Evolutionary conservation across 768 basidiomycete species (phyloP), one percentile per base, ranked within the genome.

Genomic region (Scleroderma citrinum): DNA sequence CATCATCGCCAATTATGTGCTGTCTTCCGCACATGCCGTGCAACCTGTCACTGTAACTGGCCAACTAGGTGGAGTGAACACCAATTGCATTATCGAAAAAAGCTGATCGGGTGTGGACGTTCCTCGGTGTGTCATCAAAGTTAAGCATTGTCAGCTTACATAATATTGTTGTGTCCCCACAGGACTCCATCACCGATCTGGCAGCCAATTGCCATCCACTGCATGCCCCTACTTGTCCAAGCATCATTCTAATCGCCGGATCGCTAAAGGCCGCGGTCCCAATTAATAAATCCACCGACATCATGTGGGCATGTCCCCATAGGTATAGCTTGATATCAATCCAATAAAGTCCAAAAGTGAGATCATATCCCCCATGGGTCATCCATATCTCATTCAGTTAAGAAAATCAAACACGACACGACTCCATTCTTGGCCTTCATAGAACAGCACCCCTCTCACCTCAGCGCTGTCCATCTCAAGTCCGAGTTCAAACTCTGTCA

Each of bases 391-490:
- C 45, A 49, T 46, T 68, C 56, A 72, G 46, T 61, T 60, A 53
- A 77, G 61, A 56, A 78, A 78, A 55, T 81, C 78, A 54, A 81
- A 80, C 47, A 77, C 83, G 40, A 71, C 85, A 62, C 85, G 80
- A 59, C 87, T 87, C 84, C 87, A 90, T 65, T 91, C 89, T 53
- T 83, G 77, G 12, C 80, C 81, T 46, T 86, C 80, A 59, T 83
- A 83, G 40, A 90, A 65, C 51, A 91, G 63, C 50, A 88, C 81
- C 19, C 88, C 89, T 49, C 90, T 83, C 59, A 92, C 87, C 70
- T 92, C 89, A 48, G 84, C 87, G 55, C 87, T 88, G 63, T 92
- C 88, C 58, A 92, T 68, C 67, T 89, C 89, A 51, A 92, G 68
- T 7, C 84, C 89, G 3, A 92, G 77, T 63, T 91, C 88, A 56